Evolutionary conservation across 495 filamentous ascomycete species (phyloP).

Genomic region (Gamarada debralockiae): DNA sequence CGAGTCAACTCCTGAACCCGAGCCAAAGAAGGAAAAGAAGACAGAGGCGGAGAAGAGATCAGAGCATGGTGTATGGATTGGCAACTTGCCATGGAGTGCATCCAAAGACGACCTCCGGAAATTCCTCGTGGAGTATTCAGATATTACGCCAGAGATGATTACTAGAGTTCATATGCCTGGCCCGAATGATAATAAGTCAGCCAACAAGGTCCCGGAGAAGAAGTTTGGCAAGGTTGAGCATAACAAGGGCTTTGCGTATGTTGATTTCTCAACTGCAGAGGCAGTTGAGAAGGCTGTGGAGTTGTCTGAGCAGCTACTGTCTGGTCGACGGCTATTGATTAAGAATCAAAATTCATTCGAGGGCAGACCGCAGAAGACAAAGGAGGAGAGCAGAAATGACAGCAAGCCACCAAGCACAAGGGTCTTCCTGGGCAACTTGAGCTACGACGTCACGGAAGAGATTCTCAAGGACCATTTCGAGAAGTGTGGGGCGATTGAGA

Average conservation of each 20-base stretch:
- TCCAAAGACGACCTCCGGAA: conserved; percentile 66
- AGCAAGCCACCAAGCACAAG: conserved; percentile 66
- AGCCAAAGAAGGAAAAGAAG: conserved; percentile 32
- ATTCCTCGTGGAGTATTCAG: conserved; percentile 70
- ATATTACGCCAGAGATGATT: conserved; percentile 64
- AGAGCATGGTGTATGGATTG: conserved; percentile 88
- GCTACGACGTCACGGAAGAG: conserved; percentile 81
- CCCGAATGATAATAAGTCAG: conserved; percentile 42
- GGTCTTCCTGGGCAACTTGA: conserved; percentile 89
- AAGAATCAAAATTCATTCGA: conserved; percentile 86
- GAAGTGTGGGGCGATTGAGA: conserved; percentile 74
- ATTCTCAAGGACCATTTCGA: conserved; percentile 72
- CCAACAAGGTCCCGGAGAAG: conserved; percentile 29
- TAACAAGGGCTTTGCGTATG: conserved; percentile 92
- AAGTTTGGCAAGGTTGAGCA: conserved; percentile 34
- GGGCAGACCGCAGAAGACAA: conserved; percentile 57
- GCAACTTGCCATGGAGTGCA: conserved; percentile 81
- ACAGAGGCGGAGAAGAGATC: conserved; percentile 59
- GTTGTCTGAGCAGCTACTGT: conserved; percentile 73
- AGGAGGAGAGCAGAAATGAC: conserved; percentile 29
- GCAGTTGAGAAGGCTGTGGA: conserved; percentile 69
- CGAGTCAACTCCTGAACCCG: conserved; percentile 34
- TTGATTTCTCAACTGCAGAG: conserved; percentile 74
- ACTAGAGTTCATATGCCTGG: conserved; percentile 79
- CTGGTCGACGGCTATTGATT: conserved; percentile 78